These are phyloP conservation scores for Arthrinium phaeospermum DNA, from an alignment of 2,329 filamentous ascomycete species.

Conservation along the genomic window DNA sequence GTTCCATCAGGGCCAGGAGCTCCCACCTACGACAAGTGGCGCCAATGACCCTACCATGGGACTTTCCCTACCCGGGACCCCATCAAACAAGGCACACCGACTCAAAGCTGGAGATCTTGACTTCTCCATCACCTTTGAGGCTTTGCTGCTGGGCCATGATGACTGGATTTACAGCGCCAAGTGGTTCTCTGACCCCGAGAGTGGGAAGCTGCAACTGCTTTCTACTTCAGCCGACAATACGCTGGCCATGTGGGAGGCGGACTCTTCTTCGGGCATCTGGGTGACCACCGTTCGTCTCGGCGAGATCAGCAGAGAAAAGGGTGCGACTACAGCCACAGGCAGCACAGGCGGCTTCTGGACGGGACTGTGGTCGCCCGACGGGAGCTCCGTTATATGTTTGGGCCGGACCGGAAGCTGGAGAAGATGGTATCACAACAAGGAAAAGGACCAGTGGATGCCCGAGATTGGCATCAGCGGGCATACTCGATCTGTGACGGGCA, in stretches of 20 bases:
- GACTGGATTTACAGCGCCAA: conserved; percentile 95
- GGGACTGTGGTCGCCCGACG: conserved; percentile 86
- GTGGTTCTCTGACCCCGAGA: conserved; percentile 66
- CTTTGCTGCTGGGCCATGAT: conserved; percentile 90
- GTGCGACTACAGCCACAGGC: conserved; percentile 93
- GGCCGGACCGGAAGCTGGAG: conserved; percentile 95
- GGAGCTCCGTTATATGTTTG: conserved; percentile 76
- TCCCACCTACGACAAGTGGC: conserved; percentile 61
- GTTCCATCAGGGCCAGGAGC: conserved; percentile 71
- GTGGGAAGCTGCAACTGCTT: conserved; percentile 71
- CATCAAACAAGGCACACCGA: conserved; percentile 88
- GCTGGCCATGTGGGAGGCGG: conserved; percentile 88
- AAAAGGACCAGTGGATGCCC: conserved; percentile 75
- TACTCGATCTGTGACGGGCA: conserved; percentile 77
- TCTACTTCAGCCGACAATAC: conserved; percentile 96
- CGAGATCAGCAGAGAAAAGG: conserved; percentile 93
- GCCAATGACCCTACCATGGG: conserved; percentile 62
- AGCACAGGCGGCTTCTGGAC: conserved; percentile 97
- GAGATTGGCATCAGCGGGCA: conserved; percentile 83
- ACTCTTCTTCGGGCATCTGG: conserved; percentile 87
- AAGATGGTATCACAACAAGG: conserved; percentile 72
- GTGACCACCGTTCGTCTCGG: conserved; percentile 83
- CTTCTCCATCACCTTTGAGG: conserved; percentile 90
- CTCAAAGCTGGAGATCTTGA: conserved; percentile 65
- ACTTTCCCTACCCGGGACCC: conserved; percentile 67